Conservation (phyloP, 2,329 filamentous ascomycete genomes). For the Teratosphaeria pseudoeucalypti region DNA sequence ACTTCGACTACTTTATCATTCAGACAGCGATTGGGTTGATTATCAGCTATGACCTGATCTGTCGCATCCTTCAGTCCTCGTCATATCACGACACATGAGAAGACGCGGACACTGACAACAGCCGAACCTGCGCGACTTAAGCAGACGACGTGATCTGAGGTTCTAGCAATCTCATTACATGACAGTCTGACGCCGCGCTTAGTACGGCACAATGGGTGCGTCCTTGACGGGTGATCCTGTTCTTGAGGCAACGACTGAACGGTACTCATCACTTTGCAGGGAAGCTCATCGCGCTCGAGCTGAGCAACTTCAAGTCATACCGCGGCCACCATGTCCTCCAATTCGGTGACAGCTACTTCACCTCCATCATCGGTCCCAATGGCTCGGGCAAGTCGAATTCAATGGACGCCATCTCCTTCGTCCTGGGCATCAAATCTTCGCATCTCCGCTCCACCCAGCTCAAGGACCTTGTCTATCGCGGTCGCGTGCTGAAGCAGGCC, state of each 20-base stretch:
- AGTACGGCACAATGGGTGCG: no score
- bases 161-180: no score
- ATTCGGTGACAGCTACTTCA: conserved; percentile 97
- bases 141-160: no score
- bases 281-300: conserved; percentile 86
- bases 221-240: no score
- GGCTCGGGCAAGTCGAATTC: conserved; percentile 98
- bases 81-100: no score
- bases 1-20: no score
- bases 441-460: conserved; percentile 89
- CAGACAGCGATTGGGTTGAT: background rate
- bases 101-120: no score
- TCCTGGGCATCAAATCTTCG: conserved; percentile 97
- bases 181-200: no score
- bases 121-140: no score
- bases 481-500: conserved; percentile 80
- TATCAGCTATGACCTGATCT: background rate
- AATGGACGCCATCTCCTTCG: conserved; percentile 99
- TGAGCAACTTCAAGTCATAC: conserved; percentile 99
- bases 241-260: background rate
- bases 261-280: conserved; percentile 56
- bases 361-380: conserved; percentile 98
- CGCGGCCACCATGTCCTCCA: conserved; percentile 90
- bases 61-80: background rate
- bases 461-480: conserved; percentile 90